These are phyloP conservation scores for Phytopythium delawarense DNA, from an alignment of 352 stramenopile species.

Conservation along the genomic window DNA sequence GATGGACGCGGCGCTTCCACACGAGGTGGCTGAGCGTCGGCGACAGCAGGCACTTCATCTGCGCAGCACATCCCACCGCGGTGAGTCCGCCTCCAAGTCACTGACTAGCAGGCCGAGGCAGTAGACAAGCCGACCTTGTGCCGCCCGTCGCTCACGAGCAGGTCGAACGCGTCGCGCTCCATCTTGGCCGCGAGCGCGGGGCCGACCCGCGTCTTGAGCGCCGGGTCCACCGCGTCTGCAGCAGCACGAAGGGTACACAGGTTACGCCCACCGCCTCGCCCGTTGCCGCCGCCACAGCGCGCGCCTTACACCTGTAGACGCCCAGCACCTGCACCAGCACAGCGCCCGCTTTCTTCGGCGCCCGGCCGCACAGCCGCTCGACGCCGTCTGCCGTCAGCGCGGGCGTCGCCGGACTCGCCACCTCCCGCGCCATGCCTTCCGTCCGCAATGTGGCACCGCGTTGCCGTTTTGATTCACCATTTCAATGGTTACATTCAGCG, in stretches of 20 bases:
- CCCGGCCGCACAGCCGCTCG: constrained; percentile 19
- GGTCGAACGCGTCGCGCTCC: constrained; percentile 47
- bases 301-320: constrained; percentile 48
- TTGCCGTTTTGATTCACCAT: background rate
- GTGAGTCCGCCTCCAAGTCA: too few species aligned
- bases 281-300: background rate
- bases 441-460: too few species aligned
- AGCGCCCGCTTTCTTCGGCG: background rate
- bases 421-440: background rate
- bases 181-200: constrained; percentile 3
- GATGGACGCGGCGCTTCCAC: constrained; percentile 27
- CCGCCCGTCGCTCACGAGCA: constrained; percentile 56
- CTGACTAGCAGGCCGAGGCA: background rate
- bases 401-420: background rate
- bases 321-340: constrained; percentile 49
- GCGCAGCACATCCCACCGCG: background rate
- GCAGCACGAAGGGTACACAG: background rate
- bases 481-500: too few species aligned
- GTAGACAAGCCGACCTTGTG: constrained; percentile 21
- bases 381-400: constrained; percentile 37
- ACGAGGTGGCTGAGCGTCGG: constrained; percentile 34
- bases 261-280: background rate
- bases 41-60: constrained; percentile 44
- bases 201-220: constrained; percentile 29
- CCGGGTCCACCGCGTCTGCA: constrained; percentile 50